A percentile compares a stretch with the other conserved stretches of the same genome.
These are phyloP conservation scores for Neurospora sp. DNA, from an alignment of 495 filamentous ascomycete species.

Conservation along the genomic window DNA sequence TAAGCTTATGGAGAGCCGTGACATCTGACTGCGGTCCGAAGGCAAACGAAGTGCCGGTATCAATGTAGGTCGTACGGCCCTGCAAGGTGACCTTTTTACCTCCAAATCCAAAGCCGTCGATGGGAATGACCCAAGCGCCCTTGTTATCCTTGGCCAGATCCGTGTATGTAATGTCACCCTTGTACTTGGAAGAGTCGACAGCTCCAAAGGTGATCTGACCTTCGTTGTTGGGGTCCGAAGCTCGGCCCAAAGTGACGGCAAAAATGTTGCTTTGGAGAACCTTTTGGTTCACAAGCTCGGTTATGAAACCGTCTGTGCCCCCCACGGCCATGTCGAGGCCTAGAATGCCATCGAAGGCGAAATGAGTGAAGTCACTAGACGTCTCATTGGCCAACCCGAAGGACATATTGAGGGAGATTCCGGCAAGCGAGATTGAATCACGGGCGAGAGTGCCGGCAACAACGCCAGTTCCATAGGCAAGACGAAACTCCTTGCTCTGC, in stretches of 20 bases:
- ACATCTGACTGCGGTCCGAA: slow-evolving; percentile 60
- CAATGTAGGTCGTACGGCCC: slow-evolving; percentile 55
- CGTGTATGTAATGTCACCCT: slow-evolving; percentile 56
- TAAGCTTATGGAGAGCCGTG: slow-evolving; percentile 48
- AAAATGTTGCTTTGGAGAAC: slow-evolving; percentile 55
- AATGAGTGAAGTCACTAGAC: slow-evolving; percentile 57
- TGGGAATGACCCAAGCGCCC: slow-evolving; percentile 56
- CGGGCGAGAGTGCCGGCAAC: slow-evolving; percentile 52
- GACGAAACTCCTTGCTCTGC: slow-evolving; percentile 39
- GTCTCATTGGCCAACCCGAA: slow-evolving; percentile 63
- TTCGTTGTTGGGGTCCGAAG: slow-evolving; percentile 52
- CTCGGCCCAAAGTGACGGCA: slow-evolving; percentile 55
- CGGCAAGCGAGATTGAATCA: slow-evolving; percentile 57
- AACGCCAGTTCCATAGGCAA: slow-evolving; percentile 63
- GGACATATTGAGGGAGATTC: slow-evolving; percentile 45
- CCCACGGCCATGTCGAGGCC: slow-evolving; percentile 53
- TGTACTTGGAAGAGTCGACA: slow-evolving; percentile 53
- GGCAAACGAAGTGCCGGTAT: slow-evolving; percentile 72
- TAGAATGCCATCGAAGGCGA: slow-evolving; percentile 81
- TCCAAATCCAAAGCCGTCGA: slow-evolving; percentile 53
- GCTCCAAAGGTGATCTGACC: slow-evolving; percentile 71
- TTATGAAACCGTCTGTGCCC: slow-evolving; percentile 51
- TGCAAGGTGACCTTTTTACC: slow-evolving; percentile 41
- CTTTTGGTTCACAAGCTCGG: slow-evolving; percentile 45
- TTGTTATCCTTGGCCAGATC: slow-evolving; percentile 24